Evolutionary conservation across 352 stramenopile genomes (phyloP).

Genomic region (Pythium apleroticum): DNA sequence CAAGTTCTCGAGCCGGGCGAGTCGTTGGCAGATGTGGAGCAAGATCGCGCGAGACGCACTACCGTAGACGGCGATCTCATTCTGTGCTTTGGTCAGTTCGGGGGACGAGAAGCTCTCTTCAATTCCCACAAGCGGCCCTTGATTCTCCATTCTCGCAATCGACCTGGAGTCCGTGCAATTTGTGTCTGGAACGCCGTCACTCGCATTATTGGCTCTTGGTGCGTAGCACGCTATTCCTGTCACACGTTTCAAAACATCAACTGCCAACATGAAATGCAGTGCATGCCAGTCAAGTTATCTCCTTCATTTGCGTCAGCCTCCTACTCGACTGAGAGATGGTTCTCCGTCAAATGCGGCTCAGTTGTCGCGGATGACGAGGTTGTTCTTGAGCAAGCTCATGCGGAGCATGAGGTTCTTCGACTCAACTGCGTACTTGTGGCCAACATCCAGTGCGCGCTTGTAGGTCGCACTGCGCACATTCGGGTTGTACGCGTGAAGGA

Average conservation of each 20-base stretch:
- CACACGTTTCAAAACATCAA: not conserved
- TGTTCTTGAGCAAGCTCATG: conserved; percentile 88
- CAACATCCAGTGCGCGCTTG: conserved; percentile 77
- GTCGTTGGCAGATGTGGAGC: conserved; percentile 57
- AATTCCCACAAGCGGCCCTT: not conserved
- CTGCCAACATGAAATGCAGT: not conserved
- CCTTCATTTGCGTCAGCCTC: conserved; percentile 4
- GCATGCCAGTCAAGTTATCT: not conserved
- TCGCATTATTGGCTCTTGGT: not conserved
- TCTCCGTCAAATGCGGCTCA: not conserved
- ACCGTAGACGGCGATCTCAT: conserved; percentile 49
- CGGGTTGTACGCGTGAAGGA: conserved; percentile 77
- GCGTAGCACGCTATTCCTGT: not conserved
- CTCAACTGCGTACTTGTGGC: conserved; percentile 77
- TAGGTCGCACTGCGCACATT: conserved; percentile 81
- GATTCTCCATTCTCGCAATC: not conserved
- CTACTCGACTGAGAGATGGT: not conserved
- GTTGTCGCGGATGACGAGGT: conserved; percentile 73
- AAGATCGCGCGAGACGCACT: conserved; percentile 64
- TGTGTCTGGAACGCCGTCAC: not conserved
- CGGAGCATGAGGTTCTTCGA: conserved; percentile 80
- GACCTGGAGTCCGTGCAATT: not conserved
- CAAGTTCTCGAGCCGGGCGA: conserved; percentile 46
- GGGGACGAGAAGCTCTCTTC: conserved; percentile 18
- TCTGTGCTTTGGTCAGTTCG: conserved; percentile 46